Percentiles rank a stretch among this genome's conserved stretches.
Evolutionary conservation across 179 eudicot species (phyloP).

Genomic region (Drosera spatulata): DNA sequence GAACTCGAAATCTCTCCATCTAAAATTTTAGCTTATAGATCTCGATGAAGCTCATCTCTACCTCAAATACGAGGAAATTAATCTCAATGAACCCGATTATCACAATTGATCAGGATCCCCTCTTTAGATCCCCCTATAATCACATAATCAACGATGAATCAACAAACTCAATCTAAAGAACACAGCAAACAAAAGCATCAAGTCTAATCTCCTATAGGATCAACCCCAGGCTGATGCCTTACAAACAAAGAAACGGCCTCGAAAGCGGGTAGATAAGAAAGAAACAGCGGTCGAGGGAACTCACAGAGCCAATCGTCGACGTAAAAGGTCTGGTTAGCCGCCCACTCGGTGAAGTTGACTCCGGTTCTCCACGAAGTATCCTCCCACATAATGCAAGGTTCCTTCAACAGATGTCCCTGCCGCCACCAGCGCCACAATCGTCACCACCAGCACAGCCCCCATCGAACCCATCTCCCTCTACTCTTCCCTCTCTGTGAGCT

Average conservation of each 20-base stretch:
- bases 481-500: too few relatives aligned
- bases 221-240: background rate
- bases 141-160: too few relatives aligned
- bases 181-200: too few relatives aligned
- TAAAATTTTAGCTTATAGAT: too few relatives aligned
- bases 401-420: slow-evolving; percentile 4
- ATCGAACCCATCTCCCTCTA: background rate
- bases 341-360: slow-evolving; percentile 39
- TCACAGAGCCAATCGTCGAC: slow-evolving; percentile 62
- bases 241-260: background rate
- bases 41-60: too few relatives aligned
- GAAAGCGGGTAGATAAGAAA: background rate
- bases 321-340: slow-evolving; percentile 26
- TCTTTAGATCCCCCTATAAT: too few relatives aligned
- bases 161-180: too few relatives aligned
- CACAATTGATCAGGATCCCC: too few relatives aligned
- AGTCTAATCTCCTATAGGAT: background rate
- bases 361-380: slow-evolving; percentile 26
- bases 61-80: too few relatives aligned
- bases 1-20: too few relatives aligned
- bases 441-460: background rate
- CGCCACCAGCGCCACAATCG: background rate
- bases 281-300: background rate
- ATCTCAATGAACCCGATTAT: too few relatives aligned
- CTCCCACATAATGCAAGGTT: slow-evolving; percentile 20